Base-by-base conservation (phyloP, 768 basidiomycete genomes). In the Cystoderma amianthinum region DNA sequence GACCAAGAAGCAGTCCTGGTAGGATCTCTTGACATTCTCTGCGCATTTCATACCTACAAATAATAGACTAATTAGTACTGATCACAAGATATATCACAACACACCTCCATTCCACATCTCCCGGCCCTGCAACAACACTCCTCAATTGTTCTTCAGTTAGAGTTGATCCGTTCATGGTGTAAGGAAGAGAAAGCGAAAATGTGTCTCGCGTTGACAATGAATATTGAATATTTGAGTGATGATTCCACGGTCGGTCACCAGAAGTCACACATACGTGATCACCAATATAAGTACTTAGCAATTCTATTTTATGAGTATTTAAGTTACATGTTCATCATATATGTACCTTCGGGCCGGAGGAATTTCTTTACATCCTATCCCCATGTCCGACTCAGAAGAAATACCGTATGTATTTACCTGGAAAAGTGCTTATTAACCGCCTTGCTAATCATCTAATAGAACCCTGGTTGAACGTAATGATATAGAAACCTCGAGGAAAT, bases 21-120 rank as follows among this genome's bases (percentile, higher is more conserved):
- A 89, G 68, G 48, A 95, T 94, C 60, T 93, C 86, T 64, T 96
- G 92, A 51, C 89, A 91, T 53, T 94, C 85, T n/a, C 92, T 71
- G 21, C 92, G 74, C 93, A 96, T 94, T 63, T 95, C 92, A 54
- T 96, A 96, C 53, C 86, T 90, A 34, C 3, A 41, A 20, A 25
- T 21, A 28, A 37, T 15, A 41, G 45, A 4, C 12, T 38, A 20
- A 36, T 19, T 22, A 11, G 15, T 37, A 32, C 34, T n/a, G 11
- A 32, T 23, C 17, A 43, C 38, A 41, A 30, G 39, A 10, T 23
- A 17, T 28, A 18, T 21, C 22, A 32, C 20, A 23, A 25, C 21
- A 5, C 46, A 81, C 87, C 77, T 78, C 88, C 89, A 91, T 58
- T 92, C 88, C 18, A 87, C 74, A 47, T 91, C 88, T 22, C 78